phyloP scores from a whole-genome alignment of 2,329 filamentous ascomycete genomes.

The Pseudovirgaria hyperparasitica region DNA sequence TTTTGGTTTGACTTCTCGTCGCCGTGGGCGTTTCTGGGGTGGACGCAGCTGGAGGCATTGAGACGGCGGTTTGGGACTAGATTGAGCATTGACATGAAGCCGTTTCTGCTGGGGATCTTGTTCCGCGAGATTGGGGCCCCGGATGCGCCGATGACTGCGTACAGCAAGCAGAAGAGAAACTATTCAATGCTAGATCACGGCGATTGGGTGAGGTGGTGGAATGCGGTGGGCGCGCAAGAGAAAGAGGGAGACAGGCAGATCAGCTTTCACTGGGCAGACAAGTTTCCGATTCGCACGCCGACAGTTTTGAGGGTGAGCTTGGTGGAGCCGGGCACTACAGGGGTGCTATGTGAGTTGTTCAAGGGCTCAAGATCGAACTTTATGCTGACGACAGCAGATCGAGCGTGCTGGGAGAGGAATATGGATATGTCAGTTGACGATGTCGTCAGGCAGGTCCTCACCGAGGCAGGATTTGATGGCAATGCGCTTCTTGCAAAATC shows the following conservation, averaged over 20 bases:
- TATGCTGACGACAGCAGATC: constrained; percentile 11
- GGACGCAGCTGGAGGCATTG: constrained; percentile 17
- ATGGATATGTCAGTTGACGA: constrained; percentile 15
- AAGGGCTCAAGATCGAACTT: background rate
- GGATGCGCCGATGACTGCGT: constrained; percentile 14
- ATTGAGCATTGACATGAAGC: constrained; percentile 18
- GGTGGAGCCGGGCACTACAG: constrained; percentile 12
- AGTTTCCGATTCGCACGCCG: constrained; percentile 21
- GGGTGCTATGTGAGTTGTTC: constrained; percentile 14
- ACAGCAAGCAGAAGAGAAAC: constrained; percentile 13
- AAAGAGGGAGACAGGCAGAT: constrained; percentile 12
- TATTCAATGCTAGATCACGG: constrained; percentile 18
- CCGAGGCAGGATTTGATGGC: constrained; percentile 16
- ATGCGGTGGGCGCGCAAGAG: constrained; percentile 17
- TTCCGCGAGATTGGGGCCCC: constrained; percentile 23
- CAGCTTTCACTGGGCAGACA: constrained; percentile 17
- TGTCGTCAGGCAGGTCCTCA: constrained; percentile 12
- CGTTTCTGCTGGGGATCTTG: constrained; percentile 19
- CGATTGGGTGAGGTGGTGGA: constrained; percentile 21
- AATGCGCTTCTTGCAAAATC: constrained; percentile 13
- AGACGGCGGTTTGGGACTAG: constrained; percentile 12
- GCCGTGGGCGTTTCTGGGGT: constrained; percentile 22
- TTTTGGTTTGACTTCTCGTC: constrained; percentile 24
- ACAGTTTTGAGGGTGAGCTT: constrained; percentile 18
- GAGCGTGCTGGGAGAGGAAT: constrained; percentile 21